phyloP scores from a whole-genome alignment of 192 early-diverging fungal species.

The Phycomyces nitens region DNA sequence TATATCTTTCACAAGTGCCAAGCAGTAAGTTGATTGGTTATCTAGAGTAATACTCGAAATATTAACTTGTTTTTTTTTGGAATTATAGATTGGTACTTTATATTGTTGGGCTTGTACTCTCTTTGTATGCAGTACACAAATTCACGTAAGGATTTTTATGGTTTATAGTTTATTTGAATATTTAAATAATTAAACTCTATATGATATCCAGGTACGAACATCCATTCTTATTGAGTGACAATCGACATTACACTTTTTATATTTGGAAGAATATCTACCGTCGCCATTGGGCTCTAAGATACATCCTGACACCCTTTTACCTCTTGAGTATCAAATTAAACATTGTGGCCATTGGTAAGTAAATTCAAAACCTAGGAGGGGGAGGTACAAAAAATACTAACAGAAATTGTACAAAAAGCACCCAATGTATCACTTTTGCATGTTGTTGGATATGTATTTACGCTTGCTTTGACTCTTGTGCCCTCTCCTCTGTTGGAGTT shows the following conservation, averaged over 20 bases:
- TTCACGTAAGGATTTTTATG: conserved; percentile 49
- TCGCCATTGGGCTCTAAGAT: conserved; percentile 48
- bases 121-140: conserved; percentile 41
- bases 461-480: conserved; percentile 63
- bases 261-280: conserved; percentile 82
- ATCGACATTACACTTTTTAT: conserved; percentile 96
- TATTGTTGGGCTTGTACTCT: conserved; percentile 11
- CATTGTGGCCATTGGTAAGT: conserved; percentile 45
- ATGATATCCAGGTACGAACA: conserved; percentile 91
- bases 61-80: not conserved
- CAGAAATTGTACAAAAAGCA: conserved; percentile 22
- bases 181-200: too few species aligned
- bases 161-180: not conserved
- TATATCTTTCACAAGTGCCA: not conserved
- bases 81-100: not conserved
- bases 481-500: conserved; percentile 95
- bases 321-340: conserved; percentile 41
- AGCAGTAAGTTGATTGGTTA: not conserved
- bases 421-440: conserved; percentile 48
- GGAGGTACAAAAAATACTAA: not conserved
- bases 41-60: not conserved
- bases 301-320: conserved; percentile 66
- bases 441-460: conserved; percentile 48
- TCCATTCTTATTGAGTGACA: conserved; percentile 91
- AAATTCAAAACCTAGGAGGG: not conserved